Base-by-base conservation (phyloP, 352 stramenopile genomes). In the Aphanomyces stellatus region DNA sequence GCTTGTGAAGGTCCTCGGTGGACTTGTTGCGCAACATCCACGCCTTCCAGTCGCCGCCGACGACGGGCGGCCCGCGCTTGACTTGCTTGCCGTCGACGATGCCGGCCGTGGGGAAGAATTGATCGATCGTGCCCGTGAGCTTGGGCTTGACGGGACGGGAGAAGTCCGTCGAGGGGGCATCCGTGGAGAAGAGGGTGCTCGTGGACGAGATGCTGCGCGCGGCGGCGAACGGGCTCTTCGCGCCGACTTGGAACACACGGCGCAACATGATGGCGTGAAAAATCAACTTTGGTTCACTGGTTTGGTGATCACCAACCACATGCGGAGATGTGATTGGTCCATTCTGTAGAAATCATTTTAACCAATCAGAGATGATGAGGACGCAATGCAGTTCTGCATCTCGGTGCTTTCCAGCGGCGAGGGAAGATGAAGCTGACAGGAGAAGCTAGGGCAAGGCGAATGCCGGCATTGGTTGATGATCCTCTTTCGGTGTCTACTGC, bases 1-100 rank as follows among this genome's bases (percentile, higher is more conserved):
- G 86, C 80, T 98, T 98, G 82, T 99, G 96, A 57, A 99, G 84
- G 85, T 99, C 96, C 40, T 99, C 93, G 57, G 96, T 99, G 76
- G 86, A 97, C 78, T 99, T 99, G 64, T 96, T 80, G 53, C 96
- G 93, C 65, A 99, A 81, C 86, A 99, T 97, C 77, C 83, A 92
- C 27, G 89, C 96, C 66, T 90, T 96, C 96, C 96, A 99, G 48
- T 95, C 83, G 69, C 96, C 82, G 61, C 96, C 96, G 22, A 90
- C 80, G 0, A 82, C 70, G 34, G 60, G 60, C 19, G 60, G n/a
- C 1, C 11, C 46, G 22, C 60, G 60, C 60, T 67, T 67, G 28
- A 67, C 60, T 10, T 42, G 17, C 27, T 67, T 67, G 46, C 60
- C 60, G 34, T 67, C 60, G 30, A 67, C 41, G n/a, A 57, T 24